Evolutionary conservation across 768 basidiomycete genomes (phyloP).

Genomic region (Tephrocybe rancida): DNA sequence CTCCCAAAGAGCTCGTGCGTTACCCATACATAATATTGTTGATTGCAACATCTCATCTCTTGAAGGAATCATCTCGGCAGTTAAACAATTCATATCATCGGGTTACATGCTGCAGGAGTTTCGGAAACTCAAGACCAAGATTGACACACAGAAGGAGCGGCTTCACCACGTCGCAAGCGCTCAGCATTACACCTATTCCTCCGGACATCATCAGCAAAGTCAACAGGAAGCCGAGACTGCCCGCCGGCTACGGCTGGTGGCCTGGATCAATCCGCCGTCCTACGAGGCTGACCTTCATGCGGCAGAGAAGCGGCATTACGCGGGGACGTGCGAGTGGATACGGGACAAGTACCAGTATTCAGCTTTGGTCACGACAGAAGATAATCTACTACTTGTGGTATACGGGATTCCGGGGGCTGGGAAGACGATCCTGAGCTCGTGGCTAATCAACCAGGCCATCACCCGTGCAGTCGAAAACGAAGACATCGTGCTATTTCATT

Average conservation of each 20-base stretch:
- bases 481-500: neutral
- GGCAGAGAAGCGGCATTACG: neutral
- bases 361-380: neutral
- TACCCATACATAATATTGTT: neutral
- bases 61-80: neutral
- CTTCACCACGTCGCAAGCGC: neutral
- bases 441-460: neutral
- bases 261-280: constrained; percentile 2
- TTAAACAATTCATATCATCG: neutral
- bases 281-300: constrained; percentile 4
- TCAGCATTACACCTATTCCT: neutral
- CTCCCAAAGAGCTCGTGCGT: neutral
- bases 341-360: neutral
- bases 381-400: neutral
- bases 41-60: neutral
- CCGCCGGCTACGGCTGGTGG: neutral
- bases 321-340: constrained; percentile 4
- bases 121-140: neutral
- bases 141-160: neutral
- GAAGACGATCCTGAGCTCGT: constrained; percentile 6
- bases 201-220: neutral
- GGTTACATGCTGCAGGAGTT: neutral
- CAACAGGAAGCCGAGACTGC: neutral
- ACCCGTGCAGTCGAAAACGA: neutral
- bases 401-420: constrained; percentile 3